Percentiles rank a stretch among this genome's conserved stretches.
phyloP scores from a whole-genome alignment of 1,284 basidiomycete species.

The Fomes fomentarius region DNA sequence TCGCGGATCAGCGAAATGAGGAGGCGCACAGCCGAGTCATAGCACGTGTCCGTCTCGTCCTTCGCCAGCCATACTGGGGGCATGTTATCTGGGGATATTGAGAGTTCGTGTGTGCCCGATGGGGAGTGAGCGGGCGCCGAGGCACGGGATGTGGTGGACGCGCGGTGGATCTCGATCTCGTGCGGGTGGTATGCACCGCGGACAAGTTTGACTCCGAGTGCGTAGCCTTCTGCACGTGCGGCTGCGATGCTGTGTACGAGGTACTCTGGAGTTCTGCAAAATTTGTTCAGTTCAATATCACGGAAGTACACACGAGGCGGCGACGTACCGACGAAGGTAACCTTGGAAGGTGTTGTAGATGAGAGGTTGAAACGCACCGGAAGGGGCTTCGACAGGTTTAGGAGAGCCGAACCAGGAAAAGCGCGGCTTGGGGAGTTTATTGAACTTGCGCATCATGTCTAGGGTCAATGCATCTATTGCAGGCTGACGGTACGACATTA shows the following conservation, averaged over 20 bases:
- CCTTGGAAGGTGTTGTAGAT: conserved; percentile 86
- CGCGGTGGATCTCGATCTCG: conserved; percentile 62
- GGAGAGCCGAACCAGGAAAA: conserved; percentile 18
- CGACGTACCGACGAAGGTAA: conserved; percentile 69
- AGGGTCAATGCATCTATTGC: conserved; percentile 81
- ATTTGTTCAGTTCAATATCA: neutral
- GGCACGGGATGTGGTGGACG: conserved; percentile 26
- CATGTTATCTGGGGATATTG: conserved; percentile 58
- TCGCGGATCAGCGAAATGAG: conserved; percentile 62
- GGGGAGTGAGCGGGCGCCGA: conserved; percentile 31
- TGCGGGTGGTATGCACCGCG: conserved; percentile 91
- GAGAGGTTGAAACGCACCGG: conserved; percentile 54
- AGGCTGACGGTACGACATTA: conserved; percentile 46
- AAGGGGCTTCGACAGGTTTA: neutral
- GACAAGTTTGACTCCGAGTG: conserved; percentile 92
- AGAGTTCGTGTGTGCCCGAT: conserved; percentile 33
- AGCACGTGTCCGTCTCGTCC: conserved; percentile 80
- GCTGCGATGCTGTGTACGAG: conserved; percentile 70
- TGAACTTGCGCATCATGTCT: conserved; percentile 77
- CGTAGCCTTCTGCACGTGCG: conserved; percentile 72
- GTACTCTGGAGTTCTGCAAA: conserved; percentile 65
- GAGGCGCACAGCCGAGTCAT: conserved; percentile 66
- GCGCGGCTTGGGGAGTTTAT: conserved; percentile 49
- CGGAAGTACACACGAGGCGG: conserved; percentile 7
- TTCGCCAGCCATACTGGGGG: conserved; percentile 76